Percentiles rank a stretch among this genome's conserved stretches.
phyloP scores from a whole-genome alignment of 257 asterid genomes.

The Solanum chmielewskii region DNA sequence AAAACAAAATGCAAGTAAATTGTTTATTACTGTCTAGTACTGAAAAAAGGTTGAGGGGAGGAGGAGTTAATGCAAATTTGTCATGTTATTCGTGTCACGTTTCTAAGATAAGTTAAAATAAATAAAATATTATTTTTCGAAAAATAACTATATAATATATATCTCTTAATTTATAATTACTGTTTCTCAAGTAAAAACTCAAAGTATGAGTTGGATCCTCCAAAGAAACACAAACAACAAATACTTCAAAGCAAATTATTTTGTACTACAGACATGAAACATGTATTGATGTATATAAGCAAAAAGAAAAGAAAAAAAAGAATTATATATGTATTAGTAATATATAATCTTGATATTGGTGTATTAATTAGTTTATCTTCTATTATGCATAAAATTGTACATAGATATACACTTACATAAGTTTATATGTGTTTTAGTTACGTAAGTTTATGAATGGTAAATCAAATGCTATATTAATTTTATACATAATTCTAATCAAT shows the following conservation, averaged over 20 bases:
- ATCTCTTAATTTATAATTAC: not conserved
- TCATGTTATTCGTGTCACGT: not conserved
- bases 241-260: not conserved
- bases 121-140: no score
- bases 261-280: not conserved
- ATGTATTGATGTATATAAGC: not conserved
- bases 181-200: not conserved
- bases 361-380: no score
- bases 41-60: not conserved
- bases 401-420: not conserved
- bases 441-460: not conserved
- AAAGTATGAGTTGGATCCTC: not conserved
- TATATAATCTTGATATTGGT: no score
- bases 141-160: no score
- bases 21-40: not conserved
- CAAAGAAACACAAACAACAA: not conserved
- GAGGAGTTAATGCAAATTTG: not conserved
- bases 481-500: accelerated
- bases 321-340: no score
- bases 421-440: no score
- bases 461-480: no score
- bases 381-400: accelerated
- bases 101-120: no score
- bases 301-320: not conserved
- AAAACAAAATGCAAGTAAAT: not conserved